Conservation (phyloP, 768 basidiomycete genomes). For the Porpolomopsis calyptriformis region DNA sequence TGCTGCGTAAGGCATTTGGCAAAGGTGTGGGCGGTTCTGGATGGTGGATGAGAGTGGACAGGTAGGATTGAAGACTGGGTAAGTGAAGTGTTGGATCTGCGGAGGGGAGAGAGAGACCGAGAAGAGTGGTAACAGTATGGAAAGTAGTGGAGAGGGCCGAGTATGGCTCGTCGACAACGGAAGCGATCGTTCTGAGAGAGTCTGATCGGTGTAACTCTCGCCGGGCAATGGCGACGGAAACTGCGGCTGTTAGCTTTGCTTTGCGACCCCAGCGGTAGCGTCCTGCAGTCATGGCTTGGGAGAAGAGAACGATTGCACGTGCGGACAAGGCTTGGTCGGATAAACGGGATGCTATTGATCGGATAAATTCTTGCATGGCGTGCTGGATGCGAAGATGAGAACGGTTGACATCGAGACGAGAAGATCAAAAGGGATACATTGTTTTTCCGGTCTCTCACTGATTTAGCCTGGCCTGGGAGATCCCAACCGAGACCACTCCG, state of each 20-base stretch:
- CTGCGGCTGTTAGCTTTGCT: slow-evolving; percentile 59
- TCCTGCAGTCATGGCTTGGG: slow-evolving; percentile 49
- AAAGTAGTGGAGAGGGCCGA: slow-evolving; percentile 46
- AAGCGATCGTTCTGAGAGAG: slow-evolving; percentile 58
- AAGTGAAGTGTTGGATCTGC: slow-evolving; percentile 54
- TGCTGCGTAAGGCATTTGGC: slow-evolving; percentile 24
- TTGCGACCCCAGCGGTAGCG: slow-evolving; percentile 65
- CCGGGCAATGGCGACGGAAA: slow-evolving; percentile 57
- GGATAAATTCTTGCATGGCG: slow-evolving; percentile 55
- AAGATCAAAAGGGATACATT: slow-evolving; percentile 27
- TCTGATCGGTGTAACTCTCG: slow-evolving; percentile 63
- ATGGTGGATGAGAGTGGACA: slow-evolving; percentile 30
- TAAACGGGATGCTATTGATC: slow-evolving; percentile 46
- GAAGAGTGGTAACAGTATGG: slow-evolving; percentile 37
- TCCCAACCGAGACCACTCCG: slow-evolving; percentile 46
- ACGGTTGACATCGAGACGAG: slow-evolving; percentile 10
- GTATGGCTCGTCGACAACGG: slow-evolving; percentile 45
- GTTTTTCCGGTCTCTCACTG: slow-evolving; percentile 55
- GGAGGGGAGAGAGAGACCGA: slow-evolving; percentile 42
- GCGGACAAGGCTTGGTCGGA: slow-evolving; percentile 49
- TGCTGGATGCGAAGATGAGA: slow-evolving; percentile 30
- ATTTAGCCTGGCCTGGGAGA: slow-evolving; percentile 55
- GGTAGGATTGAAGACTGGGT: slow-evolving; percentile 41
- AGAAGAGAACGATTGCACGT: slow-evolving; percentile 60
- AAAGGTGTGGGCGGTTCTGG: slow-evolving; percentile 23